These are phyloP conservation scores for Elymus sibiricus DNA, from an alignment of 176 grass and related monocot genomes.

Conservation along the genomic window DNA sequence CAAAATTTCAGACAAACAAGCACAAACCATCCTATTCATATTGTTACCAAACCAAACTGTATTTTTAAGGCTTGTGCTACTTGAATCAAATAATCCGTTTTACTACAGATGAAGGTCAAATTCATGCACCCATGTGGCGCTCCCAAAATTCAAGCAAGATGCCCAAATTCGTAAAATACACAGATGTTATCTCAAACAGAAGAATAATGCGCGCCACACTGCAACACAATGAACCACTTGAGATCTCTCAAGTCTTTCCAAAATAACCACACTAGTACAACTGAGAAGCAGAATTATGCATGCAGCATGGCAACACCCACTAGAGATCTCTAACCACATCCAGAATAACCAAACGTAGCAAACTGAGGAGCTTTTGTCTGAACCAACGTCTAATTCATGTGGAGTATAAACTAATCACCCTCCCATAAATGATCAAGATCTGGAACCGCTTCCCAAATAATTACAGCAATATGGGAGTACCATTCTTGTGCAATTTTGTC, in stretches of 20 bases:
- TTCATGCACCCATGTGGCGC: not conserved
- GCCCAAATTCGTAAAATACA: not conserved
- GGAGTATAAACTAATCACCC: not conserved
- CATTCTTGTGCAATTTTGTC: not conserved
- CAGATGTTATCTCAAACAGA: not conserved
- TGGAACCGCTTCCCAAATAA: not conserved
- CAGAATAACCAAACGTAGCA: not conserved
- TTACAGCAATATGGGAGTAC: not conserved
- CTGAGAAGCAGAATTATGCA: not conserved
- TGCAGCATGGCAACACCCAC: not conserved
- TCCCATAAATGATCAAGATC: not conserved
- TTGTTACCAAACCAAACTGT: not conserved
- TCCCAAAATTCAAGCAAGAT: not conserved
- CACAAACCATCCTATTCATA: not conserved
- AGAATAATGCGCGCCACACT: not conserved
- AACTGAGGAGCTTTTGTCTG: not conserved
- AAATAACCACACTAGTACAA: not conserved
- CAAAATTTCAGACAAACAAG: not conserved
- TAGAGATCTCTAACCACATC: not conserved
- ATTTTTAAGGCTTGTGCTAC: not conserved
- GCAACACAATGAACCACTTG: not conserved
- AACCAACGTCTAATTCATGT: not conserved
- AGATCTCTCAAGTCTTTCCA: not conserved
- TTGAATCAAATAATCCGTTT: not conserved
- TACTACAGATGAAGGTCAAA: not conserved